Evolutionary conservation across 805 yeast species (phyloP).

Genomic region (Saturnispora zaruensis): DNA sequence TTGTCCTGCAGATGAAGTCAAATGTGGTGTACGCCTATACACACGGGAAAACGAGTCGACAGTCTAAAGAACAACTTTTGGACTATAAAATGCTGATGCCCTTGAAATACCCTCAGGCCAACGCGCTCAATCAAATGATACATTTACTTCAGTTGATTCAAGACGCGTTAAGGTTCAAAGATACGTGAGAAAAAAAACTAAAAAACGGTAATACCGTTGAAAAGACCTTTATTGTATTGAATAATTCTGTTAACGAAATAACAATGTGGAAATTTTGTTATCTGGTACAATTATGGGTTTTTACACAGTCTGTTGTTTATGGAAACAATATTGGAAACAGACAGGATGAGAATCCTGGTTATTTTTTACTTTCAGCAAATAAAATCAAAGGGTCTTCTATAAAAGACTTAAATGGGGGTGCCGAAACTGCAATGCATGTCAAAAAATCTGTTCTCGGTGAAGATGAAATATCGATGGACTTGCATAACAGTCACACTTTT

Average conservation of each 20-base stretch:
- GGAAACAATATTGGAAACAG: not conserved
- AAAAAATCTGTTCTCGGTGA: not conserved
- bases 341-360: not conserved
- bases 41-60: no score
- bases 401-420: not conserved
- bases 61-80: no score
- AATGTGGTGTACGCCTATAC: no score
- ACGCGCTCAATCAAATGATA: no score
- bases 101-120: no score
- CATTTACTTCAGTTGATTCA: no score
- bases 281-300: not conserved
- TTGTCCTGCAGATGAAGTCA: no score
- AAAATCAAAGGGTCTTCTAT: not conserved
- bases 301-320: not conserved
- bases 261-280: not conserved
- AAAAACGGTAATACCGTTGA: no score
- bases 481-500: not conserved
- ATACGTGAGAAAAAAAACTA: no score
- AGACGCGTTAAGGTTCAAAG: no score
- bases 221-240: no score
- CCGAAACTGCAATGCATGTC: not conserved
- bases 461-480: not conserved
- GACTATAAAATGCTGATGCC: no score
- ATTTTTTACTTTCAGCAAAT: not conserved
- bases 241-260: not conserved